These are phyloP conservation scores for Onygenales sp. DNA, from an alignment of 2,329 filamentous ascomycete species.

Conservation along the genomic window DNA sequence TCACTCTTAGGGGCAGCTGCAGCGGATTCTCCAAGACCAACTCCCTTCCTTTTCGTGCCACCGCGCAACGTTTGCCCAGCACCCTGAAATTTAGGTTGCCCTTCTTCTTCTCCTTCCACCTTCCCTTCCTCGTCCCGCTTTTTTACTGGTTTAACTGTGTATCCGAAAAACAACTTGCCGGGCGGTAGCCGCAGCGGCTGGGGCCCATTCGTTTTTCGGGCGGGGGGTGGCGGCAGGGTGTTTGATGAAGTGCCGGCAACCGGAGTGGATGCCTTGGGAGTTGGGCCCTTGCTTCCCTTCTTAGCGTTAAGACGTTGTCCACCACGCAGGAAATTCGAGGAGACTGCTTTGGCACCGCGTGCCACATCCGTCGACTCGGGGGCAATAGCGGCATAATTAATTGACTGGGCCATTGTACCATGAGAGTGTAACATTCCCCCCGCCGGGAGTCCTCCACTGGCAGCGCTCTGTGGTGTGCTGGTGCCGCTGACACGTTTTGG, in stretches of 20 bases:
- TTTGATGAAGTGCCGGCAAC: slow-evolving; percentile 49
- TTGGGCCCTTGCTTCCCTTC: slow-evolving; percentile 66
- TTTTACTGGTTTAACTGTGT: slow-evolving; percentile 81
- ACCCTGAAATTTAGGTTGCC: slow-evolving; percentile 69
- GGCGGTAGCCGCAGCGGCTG: slow-evolving; percentile 75
- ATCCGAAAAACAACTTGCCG: slow-evolving; percentile 94
- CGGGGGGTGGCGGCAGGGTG: slow-evolving; percentile 32
- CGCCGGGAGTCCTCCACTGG: slow-evolving; percentile 47
- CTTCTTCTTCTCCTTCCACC: slow-evolving; percentile 49
- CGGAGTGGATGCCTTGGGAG: slow-evolving; percentile 65
- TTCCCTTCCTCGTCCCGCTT: slow-evolving; percentile 56
- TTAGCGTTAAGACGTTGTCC: slow-evolving; percentile 78
- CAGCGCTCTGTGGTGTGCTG: slow-evolving; percentile 66
- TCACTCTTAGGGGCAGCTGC: slow-evolving; percentile 31
- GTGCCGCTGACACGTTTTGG: slow-evolving; percentile 71
- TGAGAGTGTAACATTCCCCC: slow-evolving; percentile 72
- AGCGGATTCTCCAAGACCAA: slow-evolving; percentile 11
- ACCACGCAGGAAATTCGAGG: slow-evolving; percentile 68
- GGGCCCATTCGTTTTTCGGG: slow-evolving; percentile 60
- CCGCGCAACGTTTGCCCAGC: slow-evolving; percentile 70
- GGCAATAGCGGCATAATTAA: slow-evolving; percentile 88
- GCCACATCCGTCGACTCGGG: slow-evolving; percentile 61
- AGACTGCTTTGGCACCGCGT: slow-evolving; percentile 51
- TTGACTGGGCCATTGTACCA: slow-evolving; percentile 94
- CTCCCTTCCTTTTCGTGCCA: slow-evolving; percentile 48